A percentile compares a stretch with the other conserved stretches of the same genome.
phyloP scores from a whole-genome alignment of 441 rosid species.

The Corymbia citriodora region DNA sequence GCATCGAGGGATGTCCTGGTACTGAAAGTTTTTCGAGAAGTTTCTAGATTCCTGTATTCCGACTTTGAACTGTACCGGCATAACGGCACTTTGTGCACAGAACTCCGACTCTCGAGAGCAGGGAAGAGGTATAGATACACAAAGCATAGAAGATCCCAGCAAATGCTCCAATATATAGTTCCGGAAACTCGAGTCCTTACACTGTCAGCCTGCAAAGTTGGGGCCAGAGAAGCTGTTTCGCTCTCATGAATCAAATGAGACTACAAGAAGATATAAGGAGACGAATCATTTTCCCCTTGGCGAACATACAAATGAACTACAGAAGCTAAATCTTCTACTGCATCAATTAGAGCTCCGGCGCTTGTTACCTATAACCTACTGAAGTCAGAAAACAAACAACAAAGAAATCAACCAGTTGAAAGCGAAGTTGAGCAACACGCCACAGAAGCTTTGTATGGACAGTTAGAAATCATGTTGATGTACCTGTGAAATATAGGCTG shows the following conservation, averaged over 20 bases:
- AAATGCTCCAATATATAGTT: neutral
- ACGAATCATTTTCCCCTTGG: neutral
- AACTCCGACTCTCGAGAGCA: neutral
- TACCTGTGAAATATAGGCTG: conserved; percentile 34
- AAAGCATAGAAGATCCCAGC: neutral
- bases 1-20: neutral
- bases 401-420: neutral
- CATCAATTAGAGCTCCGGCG: neutral
- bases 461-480: neutral
- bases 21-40: neutral
- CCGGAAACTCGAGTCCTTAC: neutral
- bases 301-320: neutral
- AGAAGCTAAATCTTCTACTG: neutral
- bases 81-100: neutral
- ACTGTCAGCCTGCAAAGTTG: neutral
- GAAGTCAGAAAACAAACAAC: neutral
- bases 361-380: neutral
- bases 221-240: neutral
- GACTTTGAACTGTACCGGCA: neutral
- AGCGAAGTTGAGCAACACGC: neutral
- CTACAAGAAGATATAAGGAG: neutral
- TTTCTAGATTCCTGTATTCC: neutral
- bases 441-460: neutral
- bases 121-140: neutral
- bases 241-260: neutral